Base-by-base conservation (phyloP, 1,284 basidiomycete genomes). In the Austropuccinia psidii region DNA sequence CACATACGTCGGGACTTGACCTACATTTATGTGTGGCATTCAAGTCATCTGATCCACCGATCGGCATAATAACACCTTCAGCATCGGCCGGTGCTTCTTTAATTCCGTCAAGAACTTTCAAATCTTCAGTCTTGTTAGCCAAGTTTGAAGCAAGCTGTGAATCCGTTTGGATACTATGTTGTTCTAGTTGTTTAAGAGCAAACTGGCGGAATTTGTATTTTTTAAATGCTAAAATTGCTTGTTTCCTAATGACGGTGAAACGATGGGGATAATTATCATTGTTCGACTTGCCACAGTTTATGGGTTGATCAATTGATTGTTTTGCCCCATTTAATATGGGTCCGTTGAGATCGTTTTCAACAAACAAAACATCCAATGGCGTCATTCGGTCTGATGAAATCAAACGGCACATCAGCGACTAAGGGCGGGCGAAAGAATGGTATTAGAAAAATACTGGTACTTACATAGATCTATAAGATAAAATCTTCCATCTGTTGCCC, bases 391-490 rank as follows among this genome's bases (percentile, higher is more conserved):
- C 72, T 73, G 21, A 9, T 15, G 21, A 29, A 8, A 17, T 58
- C n/a, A 58, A 58, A 50, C 4, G 21, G 9, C 19, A 1, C 15
- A 31, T n/a, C 27, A 69, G 43, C 47, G 11, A 43, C 8, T 47
- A 29, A 47, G 35, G 13, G 31, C 33, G 8, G 33, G 52, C 24
- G 35, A 13, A 27, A 58, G 24, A n/a, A 57, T 3, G 27, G 15
- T 37, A 49, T 49, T n/a, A 67, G 24, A 52, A 8, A 33, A 15
- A 29, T n/a, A 21, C 27, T 29, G 17, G 50, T 19, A 73, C 78
- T 54, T 33, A 79, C 78, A 84, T 27, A 85, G 81, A 76, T 86
- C 85, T 67, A 86, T 83, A 41, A 85, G 79, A 79, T 86, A 86
- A 75, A 82, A 80, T 37, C 85, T 80, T 8, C 85, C 84, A 76